A percentile compares a stretch with the other conserved stretches of the same genome.
Conservation (phyloP, 805 yeast genomes). For the Yamadazyma nakazawae region DNA sequence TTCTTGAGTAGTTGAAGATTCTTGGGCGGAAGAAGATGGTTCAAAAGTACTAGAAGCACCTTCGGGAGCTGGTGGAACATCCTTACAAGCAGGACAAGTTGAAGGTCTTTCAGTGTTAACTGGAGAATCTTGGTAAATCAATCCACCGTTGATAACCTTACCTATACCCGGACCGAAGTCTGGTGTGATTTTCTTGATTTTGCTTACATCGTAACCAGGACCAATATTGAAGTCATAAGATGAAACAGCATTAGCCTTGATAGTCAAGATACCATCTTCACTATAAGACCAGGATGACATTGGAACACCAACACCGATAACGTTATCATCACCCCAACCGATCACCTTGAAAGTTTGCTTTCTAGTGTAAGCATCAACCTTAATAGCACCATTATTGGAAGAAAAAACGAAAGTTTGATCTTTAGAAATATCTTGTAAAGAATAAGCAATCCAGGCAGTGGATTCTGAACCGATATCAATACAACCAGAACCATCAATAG, state of each 20-base stretch:
- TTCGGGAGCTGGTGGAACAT: conserved; percentile 16
- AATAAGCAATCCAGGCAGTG: conserved; percentile 16
- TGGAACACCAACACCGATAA: conserved; percentile 21
- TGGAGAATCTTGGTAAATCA: conserved; percentile 16
- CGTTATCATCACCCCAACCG: conserved; percentile 28
- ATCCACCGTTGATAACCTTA: conserved; percentile 19
- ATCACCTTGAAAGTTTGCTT: conserved; percentile 21
- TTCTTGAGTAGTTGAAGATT: background rate
- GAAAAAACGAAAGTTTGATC: conserved; percentile 18
- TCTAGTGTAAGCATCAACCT: conserved; percentile 16
- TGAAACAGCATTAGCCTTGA: conserved; percentile 11
- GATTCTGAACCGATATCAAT: conserved; percentile 17
- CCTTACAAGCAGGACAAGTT: conserved; percentile 18
- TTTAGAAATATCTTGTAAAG: conserved; percentile 12
- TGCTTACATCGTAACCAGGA: conserved; percentile 18
- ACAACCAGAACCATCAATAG: conserved; percentile 24
- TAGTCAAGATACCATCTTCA: conserved; percentile 13
- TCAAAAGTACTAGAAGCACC: conserved; percentile 10
- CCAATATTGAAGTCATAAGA: conserved; percentile 20
- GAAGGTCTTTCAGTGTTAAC: conserved; percentile 21
- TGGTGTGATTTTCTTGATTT: conserved; percentile 15
- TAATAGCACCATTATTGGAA: conserved; percentile 13
- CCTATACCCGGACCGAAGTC: conserved; percentile 20
- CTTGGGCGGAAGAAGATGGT: conserved; percentile 4
- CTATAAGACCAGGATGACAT: conserved; percentile 11